Evolutionary conservation across 1,284 basidiomycete species (phyloP).

Genomic region (Ustilago bromivora): DNA sequence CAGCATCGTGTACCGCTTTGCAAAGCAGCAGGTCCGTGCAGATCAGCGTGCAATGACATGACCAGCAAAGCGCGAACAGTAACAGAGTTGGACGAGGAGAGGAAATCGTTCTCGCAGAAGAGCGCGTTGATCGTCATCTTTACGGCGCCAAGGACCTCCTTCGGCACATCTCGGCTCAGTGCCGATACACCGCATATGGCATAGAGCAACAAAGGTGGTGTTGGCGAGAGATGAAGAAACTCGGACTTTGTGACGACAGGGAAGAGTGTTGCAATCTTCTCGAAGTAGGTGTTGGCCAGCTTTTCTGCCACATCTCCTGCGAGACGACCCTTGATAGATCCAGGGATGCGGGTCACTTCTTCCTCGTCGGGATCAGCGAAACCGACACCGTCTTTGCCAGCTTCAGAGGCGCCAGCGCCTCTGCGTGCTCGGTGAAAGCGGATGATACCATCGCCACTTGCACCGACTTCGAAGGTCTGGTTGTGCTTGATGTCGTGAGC

Average conservation of each 20-base stretch:
- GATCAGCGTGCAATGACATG: constrained; percentile 78
- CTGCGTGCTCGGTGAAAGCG: constrained; percentile 77
- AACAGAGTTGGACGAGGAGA: constrained; percentile 84
- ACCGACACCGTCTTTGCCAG: constrained; percentile 8
- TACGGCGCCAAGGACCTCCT: constrained; percentile 83
- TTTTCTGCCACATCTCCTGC: constrained; percentile 73
- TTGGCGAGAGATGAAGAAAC: constrained; percentile 79
- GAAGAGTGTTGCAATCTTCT: constrained; percentile 83
- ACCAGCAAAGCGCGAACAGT: constrained; percentile 91
- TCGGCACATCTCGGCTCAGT: constrained; percentile 83
- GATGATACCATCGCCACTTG: constrained; percentile 85
- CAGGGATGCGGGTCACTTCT: constrained; percentile 42
- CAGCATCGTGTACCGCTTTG: constrained; percentile 69
- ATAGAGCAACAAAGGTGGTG: constrained; percentile 85
- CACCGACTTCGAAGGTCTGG: constrained; percentile 73
- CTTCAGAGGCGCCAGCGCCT: constrained; percentile 3
- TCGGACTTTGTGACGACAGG: constrained; percentile 88
- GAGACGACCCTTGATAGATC: constrained; percentile 56
- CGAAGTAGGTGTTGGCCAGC: constrained; percentile 91
- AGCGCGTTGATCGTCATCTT: constrained; percentile 78
- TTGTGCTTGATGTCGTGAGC: constrained; percentile 78
- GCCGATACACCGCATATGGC: constrained; percentile 92
- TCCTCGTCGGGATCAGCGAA: constrained; percentile 31
- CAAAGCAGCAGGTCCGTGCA: constrained; percentile 69
- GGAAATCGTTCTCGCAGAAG: constrained; percentile 83